Evolutionary conservation across 495 filamentous ascomycete genomes (phyloP).

Genomic region (Hypoxylon lenormandii): DNA sequence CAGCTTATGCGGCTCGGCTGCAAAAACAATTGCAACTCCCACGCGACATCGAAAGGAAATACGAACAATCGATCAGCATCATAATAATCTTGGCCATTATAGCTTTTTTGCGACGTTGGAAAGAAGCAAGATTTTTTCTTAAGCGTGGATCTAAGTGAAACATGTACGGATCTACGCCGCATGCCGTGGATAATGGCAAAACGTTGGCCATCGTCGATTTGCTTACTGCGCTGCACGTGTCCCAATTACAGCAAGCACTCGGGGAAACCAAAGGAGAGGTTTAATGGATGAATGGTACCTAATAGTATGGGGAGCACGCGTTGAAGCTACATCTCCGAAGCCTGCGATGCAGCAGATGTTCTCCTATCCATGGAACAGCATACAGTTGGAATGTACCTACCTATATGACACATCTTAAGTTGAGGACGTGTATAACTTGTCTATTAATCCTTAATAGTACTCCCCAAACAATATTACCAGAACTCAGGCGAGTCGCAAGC

Average conservation of each 20-base stretch:
- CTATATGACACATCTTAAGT: too few relatives aligned
- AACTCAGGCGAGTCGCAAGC: too few relatives aligned
- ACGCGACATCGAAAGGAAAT: neutral
- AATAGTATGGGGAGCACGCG: neutral
- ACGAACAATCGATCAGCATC: neutral
- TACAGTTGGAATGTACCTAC: too few relatives aligned
- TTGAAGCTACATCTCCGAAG: neutral
- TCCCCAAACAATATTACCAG: too few relatives aligned
- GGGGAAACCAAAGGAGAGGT: neutral
- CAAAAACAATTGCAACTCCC: slow-evolving; percentile 3
- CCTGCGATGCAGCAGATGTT: neutral
- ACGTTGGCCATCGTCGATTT: neutral
- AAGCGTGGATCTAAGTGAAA: slow-evolving; percentile 5
- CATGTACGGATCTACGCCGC: neutral
- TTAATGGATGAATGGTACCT: neutral
- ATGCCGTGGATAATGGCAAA: neutral
- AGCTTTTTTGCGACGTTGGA: neutral
- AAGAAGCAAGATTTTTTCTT: neutral
- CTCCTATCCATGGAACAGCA: neutral
- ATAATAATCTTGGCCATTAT: slow-evolving; percentile 10
- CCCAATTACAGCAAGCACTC: neutral
- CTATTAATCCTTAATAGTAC: neutral
- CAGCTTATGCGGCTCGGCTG: slow-evolving; percentile 39
- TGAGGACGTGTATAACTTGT: neutral
- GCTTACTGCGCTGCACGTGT: slow-evolving; percentile 1